Base-by-base conservation (phyloP, 2,329 filamentous ascomycete genomes). In the Phialophora expanda region DNA sequence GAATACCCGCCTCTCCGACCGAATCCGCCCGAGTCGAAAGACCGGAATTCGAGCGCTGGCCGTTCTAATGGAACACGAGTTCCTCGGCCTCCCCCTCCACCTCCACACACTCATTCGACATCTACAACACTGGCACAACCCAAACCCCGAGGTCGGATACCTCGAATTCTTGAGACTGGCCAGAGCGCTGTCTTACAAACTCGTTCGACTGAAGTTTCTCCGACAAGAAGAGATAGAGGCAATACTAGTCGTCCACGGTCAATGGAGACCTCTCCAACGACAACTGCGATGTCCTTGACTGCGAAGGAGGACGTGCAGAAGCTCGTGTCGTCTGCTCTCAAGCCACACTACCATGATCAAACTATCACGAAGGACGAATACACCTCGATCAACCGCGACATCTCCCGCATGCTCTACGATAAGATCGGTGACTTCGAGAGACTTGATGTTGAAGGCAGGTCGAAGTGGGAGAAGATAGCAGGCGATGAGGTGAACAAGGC, bases 291-390 rank as follows among this genome's bases (percentile, higher is more conserved):
- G 73, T 90, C 93, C 0, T 87, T 92, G 26, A 89, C 91, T 69
- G 90, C 91, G 69, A 99, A 99, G 77, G 89, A 91, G 71, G 92
- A 89, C 74, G 90, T 99, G 70, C 94, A 93, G 75, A 89, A 89
- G 72, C 92, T 98, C 79, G 95, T 98, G 72, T 91, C 92, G 70
- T 83, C 85, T 50, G 92, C 91, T 5, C 82, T 99, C 51, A 91
- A 91, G 72, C 92, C 93, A 34, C 86, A 92, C 70, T 98, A 94
- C 83, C 86, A 89, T 68, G 89, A 89, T 50, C 89, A 90, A 72
- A 86, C 89, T 69, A 85, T 98, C 68, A 92, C 89, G 20, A 91
- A 93, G 71, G 91, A 97, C 66, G 90, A 97, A 77, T 99, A 96
- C 77, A 94, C 92, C 2, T 87, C 88, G 64, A 97, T 98, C 78